Conservation (phyloP, 1,139 yeast species). For the Candida glucosophila region DNA sequence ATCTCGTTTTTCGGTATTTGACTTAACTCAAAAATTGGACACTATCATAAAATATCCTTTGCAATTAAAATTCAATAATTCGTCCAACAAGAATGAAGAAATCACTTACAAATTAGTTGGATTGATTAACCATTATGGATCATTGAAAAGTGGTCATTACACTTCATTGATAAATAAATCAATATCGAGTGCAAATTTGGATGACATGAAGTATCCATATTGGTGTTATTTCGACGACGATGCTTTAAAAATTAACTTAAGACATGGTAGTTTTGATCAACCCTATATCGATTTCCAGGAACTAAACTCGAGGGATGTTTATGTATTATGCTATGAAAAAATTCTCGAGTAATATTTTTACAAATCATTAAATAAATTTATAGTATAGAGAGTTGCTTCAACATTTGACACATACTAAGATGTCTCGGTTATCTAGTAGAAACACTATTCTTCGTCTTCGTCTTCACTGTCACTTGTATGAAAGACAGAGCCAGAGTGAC, state of each 20-base stretch:
- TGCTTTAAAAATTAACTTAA: conserved; percentile 37
- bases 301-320: conserved; percentile 52
- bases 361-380: too few species aligned
- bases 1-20: conserved; percentile 49
- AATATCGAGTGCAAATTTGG: conserved; percentile 19
- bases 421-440: too few species aligned
- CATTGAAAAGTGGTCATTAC: conserved; percentile 66
- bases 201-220: conserved; percentile 16
- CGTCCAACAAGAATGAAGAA: conserved; percentile 21
- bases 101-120: conserved; percentile 49
- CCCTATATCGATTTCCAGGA: conserved; percentile 26
- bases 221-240: conserved; percentile 79
- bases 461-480: conserved; percentile 6
- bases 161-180: conserved; percentile 57
- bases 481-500: too few species aligned
- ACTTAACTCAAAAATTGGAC: conserved; percentile 47
- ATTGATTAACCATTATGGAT: conserved; percentile 64
- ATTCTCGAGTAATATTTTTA: too few species aligned
- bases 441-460: conserved; percentile 2
- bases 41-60: conserved; percentile 48
- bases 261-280: conserved; percentile 35
- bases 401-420: too few species aligned
- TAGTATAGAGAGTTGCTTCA: too few species aligned
- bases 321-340: conserved; percentile 63
- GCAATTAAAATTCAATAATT: conserved; percentile 37